Conservation (phyloP, 163 green algal species). For the Volvox carteri region DNA sequence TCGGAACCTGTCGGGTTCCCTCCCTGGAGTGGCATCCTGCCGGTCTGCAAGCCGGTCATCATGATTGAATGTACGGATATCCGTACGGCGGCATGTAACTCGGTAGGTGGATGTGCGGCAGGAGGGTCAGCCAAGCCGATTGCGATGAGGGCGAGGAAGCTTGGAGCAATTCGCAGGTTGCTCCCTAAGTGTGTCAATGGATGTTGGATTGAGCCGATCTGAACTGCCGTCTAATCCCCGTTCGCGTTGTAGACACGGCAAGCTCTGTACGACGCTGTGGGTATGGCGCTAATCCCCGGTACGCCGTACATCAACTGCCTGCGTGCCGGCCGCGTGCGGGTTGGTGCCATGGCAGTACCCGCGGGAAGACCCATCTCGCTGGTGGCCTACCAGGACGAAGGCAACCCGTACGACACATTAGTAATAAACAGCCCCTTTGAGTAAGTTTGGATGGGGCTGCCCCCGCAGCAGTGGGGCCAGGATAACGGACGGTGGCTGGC, state of each 20-base stretch:
- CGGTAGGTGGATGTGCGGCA: too few species aligned
- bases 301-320: conserved; percentile 29
- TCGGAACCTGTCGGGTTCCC: neutral
- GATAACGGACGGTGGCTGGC: too few species aligned
- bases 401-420: neutral
- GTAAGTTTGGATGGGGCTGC: neutral
- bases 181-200: too few species aligned
- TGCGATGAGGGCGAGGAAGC: too few species aligned
- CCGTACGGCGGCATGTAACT: conserved; percentile 37
- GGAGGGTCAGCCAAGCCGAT: too few species aligned
- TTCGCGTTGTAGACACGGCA: conserved; percentile 42
- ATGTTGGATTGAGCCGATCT: too few species aligned
- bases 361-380: conserved; percentile 43
- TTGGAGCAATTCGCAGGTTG: too few species aligned
- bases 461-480: too few species aligned
- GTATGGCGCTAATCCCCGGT: neutral
- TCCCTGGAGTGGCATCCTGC: neutral
- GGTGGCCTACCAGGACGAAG: conserved; percentile 14
- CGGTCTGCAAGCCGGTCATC: conserved; percentile 39
- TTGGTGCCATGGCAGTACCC: conserved; percentile 16
- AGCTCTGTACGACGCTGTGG: conserved; percentile 25
- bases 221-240: too few species aligned
- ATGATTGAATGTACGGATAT: conserved; percentile 42
- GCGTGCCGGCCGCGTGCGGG: conserved; percentile 9
- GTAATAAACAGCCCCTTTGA: conserved; percentile 43